Percentiles rank a stretch among this genome's conserved stretches.
Evolutionary conservation across 2,329 filamentous ascomycete species (phyloP).

Genomic region (Onygenales sp.): DNA sequence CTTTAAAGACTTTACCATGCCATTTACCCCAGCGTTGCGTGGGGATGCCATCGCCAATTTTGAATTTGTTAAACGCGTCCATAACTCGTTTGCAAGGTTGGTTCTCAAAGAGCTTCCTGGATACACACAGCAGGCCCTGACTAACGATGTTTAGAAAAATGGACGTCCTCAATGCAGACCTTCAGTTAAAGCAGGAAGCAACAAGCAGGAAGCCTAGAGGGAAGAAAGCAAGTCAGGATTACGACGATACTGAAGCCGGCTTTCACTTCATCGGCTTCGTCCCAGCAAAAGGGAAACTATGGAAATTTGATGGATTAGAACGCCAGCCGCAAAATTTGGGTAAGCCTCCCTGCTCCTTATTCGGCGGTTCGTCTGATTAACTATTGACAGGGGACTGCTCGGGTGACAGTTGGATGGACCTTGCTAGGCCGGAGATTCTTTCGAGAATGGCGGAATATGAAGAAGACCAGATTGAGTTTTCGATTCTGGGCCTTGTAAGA

Average conservation of each 20-base stretch:
- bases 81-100: conserved; percentile 77
- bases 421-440: conserved; percentile 56
- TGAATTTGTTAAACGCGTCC: conserved; percentile 65
- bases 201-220: conserved; percentile 26
- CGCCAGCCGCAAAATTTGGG: conserved; percentile 58
- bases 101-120: conserved; percentile 10
- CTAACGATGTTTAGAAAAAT: conserved; percentile 46
- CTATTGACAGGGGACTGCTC: conserved; percentile 28
- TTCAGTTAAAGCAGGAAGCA: conserved; percentile 45
- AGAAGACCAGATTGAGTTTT: conserved; percentile 61
- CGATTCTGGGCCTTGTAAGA: conserved; percentile 63
- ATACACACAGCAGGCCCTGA: neutral
- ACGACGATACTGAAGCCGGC: conserved; percentile 49
- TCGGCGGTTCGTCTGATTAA: conserved; percentile 10
- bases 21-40: conserved; percentile 61
- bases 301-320: conserved; percentile 83
- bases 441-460: conserved; percentile 58
- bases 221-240: conserved; percentile 30
- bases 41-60: conserved; percentile 68
- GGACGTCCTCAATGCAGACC: conserved; percentile 64
- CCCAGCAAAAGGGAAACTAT: conserved; percentile 62
- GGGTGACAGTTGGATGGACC: conserved; percentile 54
- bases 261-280: conserved; percentile 91
- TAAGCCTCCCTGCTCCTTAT: conserved; percentile 7
- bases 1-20: conserved; percentile 64